These are phyloP conservation scores for Didymella lethalis DNA, from an alignment of 2,329 filamentous ascomycete genomes.

Conservation along the genomic window DNA sequence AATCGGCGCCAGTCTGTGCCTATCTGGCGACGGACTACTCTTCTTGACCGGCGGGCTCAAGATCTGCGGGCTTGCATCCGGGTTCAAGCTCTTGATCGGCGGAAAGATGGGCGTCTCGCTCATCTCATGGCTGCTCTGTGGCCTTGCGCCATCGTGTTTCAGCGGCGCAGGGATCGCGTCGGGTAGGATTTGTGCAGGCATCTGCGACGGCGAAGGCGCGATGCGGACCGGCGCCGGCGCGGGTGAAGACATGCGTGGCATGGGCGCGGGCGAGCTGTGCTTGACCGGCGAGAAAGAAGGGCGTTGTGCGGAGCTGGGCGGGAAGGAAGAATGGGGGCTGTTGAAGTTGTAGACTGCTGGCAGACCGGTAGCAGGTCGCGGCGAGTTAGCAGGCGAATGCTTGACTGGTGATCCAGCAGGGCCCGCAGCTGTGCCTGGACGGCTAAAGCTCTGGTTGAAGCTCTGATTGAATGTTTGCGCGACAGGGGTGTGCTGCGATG, in stretches of 20 bases:
- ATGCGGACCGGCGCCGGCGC: constrained; percentile 37
- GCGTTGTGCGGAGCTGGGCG: constrained; percentile 42
- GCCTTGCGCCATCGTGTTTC: constrained; percentile 54
- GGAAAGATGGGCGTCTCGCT: constrained; percentile 61
- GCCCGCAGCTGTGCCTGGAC: constrained; percentile 41
- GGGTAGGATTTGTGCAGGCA: constrained; percentile 46
- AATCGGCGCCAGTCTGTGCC: constrained; percentile 19
- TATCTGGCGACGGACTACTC: constrained; percentile 36
- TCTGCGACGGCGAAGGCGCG: constrained; percentile 41
- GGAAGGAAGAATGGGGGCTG: constrained; percentile 59
- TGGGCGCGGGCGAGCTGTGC: constrained; percentile 50
- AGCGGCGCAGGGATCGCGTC: constrained; percentile 54
- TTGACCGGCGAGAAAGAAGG: constrained; percentile 51
- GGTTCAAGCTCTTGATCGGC: constrained; percentile 65
- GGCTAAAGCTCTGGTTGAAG: constrained; percentile 42
- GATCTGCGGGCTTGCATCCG: constrained; percentile 65
- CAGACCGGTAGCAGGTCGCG: constrained; percentile 44
- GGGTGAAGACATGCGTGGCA: constrained; percentile 45
- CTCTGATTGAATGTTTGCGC: constrained; percentile 23
- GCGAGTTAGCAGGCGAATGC: constrained; percentile 46
- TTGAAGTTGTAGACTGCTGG: constrained; percentile 46
- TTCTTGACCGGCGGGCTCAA: constrained; percentile 69
- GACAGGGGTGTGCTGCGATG: constrained; percentile 25
- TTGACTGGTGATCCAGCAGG: constrained; percentile 46
- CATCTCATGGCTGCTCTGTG: constrained; percentile 44